phyloP scores from a whole-genome alignment of 768 basidiomycete species.

The Calvatia gigantea region DNA sequence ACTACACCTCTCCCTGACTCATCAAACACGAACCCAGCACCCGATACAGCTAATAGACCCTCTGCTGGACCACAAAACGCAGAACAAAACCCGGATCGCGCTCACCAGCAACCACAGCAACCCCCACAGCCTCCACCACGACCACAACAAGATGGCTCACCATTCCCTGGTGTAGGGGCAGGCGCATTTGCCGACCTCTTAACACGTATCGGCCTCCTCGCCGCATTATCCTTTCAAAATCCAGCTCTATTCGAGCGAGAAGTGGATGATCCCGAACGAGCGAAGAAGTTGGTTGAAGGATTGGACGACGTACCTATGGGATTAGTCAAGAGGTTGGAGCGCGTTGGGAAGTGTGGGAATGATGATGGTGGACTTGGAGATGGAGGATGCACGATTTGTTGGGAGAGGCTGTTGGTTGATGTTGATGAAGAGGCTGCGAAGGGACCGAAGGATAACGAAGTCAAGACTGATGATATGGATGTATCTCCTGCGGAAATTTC shows the following conservation, averaged over 20 bases:
- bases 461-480: neutral
- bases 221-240: constrained; percentile 17
- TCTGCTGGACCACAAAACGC: neutral
- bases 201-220: constrained; percentile 13
- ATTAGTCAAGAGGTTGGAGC: constrained; percentile 61
- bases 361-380: constrained; percentile 31
- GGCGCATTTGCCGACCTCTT: constrained; percentile 12
- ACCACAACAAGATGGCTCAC: neutral
- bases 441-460: constrained; percentile 7
- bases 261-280: constrained; percentile 64
- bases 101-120: neutral
- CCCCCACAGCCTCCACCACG: neutral
- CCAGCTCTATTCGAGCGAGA: constrained; percentile 28
- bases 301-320: constrained; percentile 67
- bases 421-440: constrained; percentile 20
- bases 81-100: constrained; percentile 4
- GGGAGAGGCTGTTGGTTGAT: constrained; percentile 60
- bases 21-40: neutral
- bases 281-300: constrained; percentile 57
- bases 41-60: too few relatives aligned
- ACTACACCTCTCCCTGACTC: neutral
- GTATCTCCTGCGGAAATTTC: neutral
- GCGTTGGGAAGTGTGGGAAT: constrained; percentile 38
- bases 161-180: neutral
- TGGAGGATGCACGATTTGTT: constrained; percentile 69